Evolutionary conservation across 2,329 filamentous ascomycete species (phyloP).

Genomic region (Ilyonectria destructans): DNA sequence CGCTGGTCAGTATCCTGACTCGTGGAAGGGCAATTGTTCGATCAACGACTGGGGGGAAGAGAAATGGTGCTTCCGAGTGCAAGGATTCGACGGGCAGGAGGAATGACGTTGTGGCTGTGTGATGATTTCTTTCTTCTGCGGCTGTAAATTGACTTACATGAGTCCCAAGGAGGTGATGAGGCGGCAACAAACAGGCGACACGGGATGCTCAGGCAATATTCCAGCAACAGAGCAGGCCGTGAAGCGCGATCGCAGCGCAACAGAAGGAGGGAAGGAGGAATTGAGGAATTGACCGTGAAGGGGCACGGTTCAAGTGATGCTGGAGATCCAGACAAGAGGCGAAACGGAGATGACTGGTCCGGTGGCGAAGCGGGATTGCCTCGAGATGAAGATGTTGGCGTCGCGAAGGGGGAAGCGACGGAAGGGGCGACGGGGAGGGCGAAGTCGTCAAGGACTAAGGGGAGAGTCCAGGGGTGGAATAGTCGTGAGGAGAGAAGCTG

Average conservation of each 20-base stretch:
- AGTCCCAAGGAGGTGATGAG: conserved; percentile 29
- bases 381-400: background rate
- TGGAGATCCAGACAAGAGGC: conserved; percentile 26
- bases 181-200: conserved; percentile 39
- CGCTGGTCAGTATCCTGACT: conserved; percentile 43
- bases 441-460: conserved; percentile 10
- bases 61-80: background rate
- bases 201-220: conserved; percentile 57
- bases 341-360: conserved; percentile 9
- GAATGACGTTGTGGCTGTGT: background rate
- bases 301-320: conserved; percentile 43
- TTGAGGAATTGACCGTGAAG: conserved; percentile 39
- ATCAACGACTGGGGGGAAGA: conserved; percentile 20
- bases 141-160: conserved; percentile 42
- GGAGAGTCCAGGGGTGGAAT: conserved; percentile 10
- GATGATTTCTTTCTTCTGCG: background rate
- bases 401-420: background rate
- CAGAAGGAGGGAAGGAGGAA: conserved; percentile 32
- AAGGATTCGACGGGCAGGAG: background rate
- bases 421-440: background rate
- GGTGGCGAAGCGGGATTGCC: background rate
- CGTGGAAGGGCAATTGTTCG: conserved; percentile 33
- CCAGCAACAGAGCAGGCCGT: conserved; percentile 56
- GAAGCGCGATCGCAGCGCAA: conserved; percentile 38
- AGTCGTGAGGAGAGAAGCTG: conserved; percentile 25